Base-by-base conservation (phyloP, 306 rosid species). In the Cicer arietinum region DNA sequence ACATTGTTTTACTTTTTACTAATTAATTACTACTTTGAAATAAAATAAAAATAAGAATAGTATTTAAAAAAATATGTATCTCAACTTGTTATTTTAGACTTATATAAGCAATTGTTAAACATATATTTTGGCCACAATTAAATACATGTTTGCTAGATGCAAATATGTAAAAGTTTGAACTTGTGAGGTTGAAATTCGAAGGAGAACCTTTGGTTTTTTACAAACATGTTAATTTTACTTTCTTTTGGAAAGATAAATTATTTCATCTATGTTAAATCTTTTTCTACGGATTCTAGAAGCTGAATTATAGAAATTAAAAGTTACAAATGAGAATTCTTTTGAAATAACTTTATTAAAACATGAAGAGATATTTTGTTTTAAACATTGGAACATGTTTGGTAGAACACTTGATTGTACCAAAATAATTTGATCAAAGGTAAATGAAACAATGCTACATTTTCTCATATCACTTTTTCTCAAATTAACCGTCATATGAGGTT, bases 1-100 rank as follows among this genome's bases (percentile, higher is more conserved):
- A 65, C 52, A n/a, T 16, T 16, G 41, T 70, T 82, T 69, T 65
- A 54, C 42, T 44, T 64, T 64, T 8, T 25, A 64, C 69, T 40
- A 30, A 17, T 11, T 59, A 40, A 22, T 2, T 22, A 22, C 25
- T 22, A 22, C 2, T 22, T 1, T 22, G 2, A 22, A 22, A 22
- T 22, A 22, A 22, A 22, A 22, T 2, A 22, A 1, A 22, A 22
- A 22, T 1, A 22, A 22, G 1, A 22, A 22, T 22, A 0, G 1
- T 22, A 22, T 22, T 22, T 22, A 2, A 22, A 22, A 22, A 22
- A 22, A 1, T 22, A 22, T 22, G 3, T 22, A 22, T 22, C 2
- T 2, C 25, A 1, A 2, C 2, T 22, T 22, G 2, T 22, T 22
- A 1, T 22, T 22, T 20, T 20, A 20, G 22, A 20, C 22, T 20